These are phyloP conservation scores for Fraxinus anomala DNA, from an alignment of 257 asterid genomes.

Conservation along the genomic window DNA sequence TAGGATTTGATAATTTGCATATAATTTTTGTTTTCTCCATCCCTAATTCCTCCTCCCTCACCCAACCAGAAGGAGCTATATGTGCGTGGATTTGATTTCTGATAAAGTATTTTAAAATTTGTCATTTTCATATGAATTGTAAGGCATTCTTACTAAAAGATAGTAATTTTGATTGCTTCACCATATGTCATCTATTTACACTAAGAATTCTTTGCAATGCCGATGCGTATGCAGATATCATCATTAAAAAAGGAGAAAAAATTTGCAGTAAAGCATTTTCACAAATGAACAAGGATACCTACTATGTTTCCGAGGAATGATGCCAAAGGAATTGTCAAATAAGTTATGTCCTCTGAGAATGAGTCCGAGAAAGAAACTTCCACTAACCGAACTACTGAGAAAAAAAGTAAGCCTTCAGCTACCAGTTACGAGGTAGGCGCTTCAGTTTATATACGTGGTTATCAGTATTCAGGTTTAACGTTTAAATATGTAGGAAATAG, in stretches of 20 bases:
- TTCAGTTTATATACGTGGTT: not conserved
- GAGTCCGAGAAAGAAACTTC: not conserved
- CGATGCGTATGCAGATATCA: not conserved
- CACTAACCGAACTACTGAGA: not conserved
- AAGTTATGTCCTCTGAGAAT: not conserved
- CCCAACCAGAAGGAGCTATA: too few relatives aligned
- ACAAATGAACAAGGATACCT: constrained; percentile 1
- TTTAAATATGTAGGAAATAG: not conserved
- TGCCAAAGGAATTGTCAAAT: not conserved
- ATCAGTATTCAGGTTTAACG: not conserved
- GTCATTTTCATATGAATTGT: not conserved
- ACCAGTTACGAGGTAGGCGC: not conserved
- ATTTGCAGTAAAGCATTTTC: not conserved
- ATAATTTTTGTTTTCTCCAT: too few relatives aligned
- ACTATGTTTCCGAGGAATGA: not conserved
- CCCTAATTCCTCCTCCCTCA: too few relatives aligned
- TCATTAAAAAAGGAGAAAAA: not conserved
- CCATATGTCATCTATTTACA: not conserved
- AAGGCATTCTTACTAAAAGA: not conserved
- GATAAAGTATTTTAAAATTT: not conserved
- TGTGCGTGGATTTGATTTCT: not conserved
- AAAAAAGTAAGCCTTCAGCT: not conserved
- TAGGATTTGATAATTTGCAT: too few relatives aligned
- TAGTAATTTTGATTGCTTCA: not conserved
- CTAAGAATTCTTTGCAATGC: not conserved